Percentiles rank a stretch among this genome's conserved stretches.
These are phyloP conservation scores for Hymenoscyphus scutula DNA, from an alignment of 2,329 filamentous ascomycete genomes.

Conservation along the genomic window DNA sequence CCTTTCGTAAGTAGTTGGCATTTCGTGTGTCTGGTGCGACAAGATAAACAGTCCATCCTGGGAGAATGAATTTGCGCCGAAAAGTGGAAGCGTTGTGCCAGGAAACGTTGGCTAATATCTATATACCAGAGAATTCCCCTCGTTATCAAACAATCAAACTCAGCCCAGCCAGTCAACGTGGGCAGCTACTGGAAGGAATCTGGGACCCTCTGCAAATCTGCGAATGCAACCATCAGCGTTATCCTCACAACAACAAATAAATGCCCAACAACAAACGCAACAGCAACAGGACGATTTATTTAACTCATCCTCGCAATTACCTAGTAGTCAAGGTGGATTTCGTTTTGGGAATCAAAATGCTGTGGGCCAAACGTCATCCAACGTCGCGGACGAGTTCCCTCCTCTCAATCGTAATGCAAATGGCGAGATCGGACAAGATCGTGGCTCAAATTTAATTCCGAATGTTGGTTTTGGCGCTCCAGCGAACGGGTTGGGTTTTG, in stretches of 20 bases:
- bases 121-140: slow-evolving; percentile 59
- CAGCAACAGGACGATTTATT: slow-evolving; percentile 39
- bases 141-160: slow-evolving; percentile 58
- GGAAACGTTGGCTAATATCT: slow-evolving; percentile 18
- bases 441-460: slow-evolving; percentile 50
- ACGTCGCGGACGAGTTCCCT: slow-evolving; percentile 58
- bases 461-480: slow-evolving; percentile 55
- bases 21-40: background rate
- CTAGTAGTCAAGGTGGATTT: slow-evolving; percentile 34
- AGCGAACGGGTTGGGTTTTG: slow-evolving; percentile 40
- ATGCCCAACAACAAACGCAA: slow-evolving; percentile 34
- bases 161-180: slow-evolving; percentile 37
- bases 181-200: slow-evolving; percentile 33
- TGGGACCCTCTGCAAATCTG: slow-evolving; percentile 32
- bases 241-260: slow-evolving; percentile 32
- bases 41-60: background rate
- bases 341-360: slow-evolving; percentile 37
- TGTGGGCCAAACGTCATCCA: slow-evolving; percentile 37
- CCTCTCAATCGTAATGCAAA: slow-evolving; percentile 57
- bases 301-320: slow-evolving; percentile 34
- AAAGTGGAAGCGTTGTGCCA: background rate
- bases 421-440: slow-evolving; percentile 58
- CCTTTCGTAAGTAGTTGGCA: slow-evolving; percentile 56
- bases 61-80: background rate
- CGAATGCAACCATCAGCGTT: slow-evolving; percentile 32